Percentiles rank a stretch among this genome's conserved stretches.
These are phyloP conservation scores for Orbilia javanica DNA, from an alignment of 2,329 filamentous ascomycete genomes.

Conservation along the genomic window DNA sequence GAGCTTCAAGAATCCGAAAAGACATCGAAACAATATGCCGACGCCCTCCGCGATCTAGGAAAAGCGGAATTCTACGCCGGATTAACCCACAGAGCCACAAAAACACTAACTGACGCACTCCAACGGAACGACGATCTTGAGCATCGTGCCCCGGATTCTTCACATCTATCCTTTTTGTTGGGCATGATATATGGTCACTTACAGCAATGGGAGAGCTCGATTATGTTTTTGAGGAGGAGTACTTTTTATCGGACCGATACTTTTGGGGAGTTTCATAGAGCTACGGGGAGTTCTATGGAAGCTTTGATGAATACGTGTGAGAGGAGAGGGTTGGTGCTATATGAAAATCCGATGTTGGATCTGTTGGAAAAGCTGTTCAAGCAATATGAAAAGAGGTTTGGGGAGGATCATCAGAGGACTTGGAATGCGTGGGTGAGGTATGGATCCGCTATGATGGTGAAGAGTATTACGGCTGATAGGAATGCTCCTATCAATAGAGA, in stretches of 20 bases:
- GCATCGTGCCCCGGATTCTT: conserved; percentile 45
- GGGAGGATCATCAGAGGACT: conserved; percentile 46
- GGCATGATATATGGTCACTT: conserved; percentile 49
- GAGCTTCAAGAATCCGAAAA: conserved; percentile 34
- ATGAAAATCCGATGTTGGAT: conserved; percentile 47
- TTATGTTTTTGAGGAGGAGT: conserved; percentile 42
- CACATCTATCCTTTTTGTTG: conserved; percentile 43
- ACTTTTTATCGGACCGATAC: conserved; percentile 48
- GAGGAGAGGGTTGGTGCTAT: conserved; percentile 34
- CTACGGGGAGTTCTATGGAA: conserved; percentile 53
- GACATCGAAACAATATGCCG: conserved; percentile 48
- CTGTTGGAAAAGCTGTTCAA: conserved; percentile 41
- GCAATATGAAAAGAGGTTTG: conserved; percentile 54
- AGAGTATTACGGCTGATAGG: conserved; percentile 25
- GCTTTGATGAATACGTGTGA: conserved; percentile 44
- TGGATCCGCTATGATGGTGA: conserved; percentile 44
- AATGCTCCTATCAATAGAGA: background rate
- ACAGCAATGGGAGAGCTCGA: conserved; percentile 49
- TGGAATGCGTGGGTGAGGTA: conserved; percentile 55
- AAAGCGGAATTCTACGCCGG: conserved; percentile 56
- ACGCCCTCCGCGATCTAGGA: conserved; percentile 47
- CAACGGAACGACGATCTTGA: conserved; percentile 49
- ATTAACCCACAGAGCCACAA: conserved; percentile 13
- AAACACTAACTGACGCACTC: conserved; percentile 36
- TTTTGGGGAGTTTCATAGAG: conserved; percentile 48